Conservation (phyloP, 306 rosid genomes). For the Quercus glauca region DNA sequence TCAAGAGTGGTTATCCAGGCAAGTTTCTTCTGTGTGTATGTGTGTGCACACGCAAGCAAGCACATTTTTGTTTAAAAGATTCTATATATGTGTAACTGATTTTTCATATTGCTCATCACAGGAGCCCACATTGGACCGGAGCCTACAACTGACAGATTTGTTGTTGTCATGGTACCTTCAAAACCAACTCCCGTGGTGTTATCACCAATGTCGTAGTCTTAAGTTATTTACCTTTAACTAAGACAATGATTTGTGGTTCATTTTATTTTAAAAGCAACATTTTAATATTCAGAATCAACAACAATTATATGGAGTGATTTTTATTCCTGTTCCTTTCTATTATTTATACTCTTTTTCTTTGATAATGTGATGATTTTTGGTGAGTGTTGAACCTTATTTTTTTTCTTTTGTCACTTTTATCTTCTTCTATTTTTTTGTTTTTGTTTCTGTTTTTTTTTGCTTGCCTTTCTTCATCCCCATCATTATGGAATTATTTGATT, state of each 20-base stretch:
- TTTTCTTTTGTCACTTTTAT: neutral
- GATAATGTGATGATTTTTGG: neutral
- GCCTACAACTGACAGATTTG: slow-evolving; percentile 98
- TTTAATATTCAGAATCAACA: neutral
- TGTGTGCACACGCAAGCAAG: neutral
- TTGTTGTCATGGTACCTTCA: slow-evolving; percentile 84
- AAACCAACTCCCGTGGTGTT: slow-evolving; percentile 5
- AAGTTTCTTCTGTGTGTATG: slow-evolving; percentile 26
- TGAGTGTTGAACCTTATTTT: neutral
- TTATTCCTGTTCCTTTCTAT: neutral
- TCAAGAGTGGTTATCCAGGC: slow-evolving; percentile 81
- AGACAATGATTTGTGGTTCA: neutral
- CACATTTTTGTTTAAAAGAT: neutral
- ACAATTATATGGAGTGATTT: no score
- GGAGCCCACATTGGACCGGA: slow-evolving; percentile 99
- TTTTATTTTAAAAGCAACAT: neutral
- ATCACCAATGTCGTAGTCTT: neutral
- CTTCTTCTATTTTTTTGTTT: neutral
- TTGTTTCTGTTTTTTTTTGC: no score
- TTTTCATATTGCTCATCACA: slow-evolving; percentile 24
- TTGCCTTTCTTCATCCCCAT: neutral
- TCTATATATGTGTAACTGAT: neutral
- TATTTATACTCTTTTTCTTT: neutral
- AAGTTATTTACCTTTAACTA: neutral
- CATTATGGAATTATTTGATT: neutral